Evolutionary conservation across 371 early-diverging fungal genomes (phyloP), one percentile per base, ranked within the genome.

Genomic region (Mortierella sp.): DNA sequence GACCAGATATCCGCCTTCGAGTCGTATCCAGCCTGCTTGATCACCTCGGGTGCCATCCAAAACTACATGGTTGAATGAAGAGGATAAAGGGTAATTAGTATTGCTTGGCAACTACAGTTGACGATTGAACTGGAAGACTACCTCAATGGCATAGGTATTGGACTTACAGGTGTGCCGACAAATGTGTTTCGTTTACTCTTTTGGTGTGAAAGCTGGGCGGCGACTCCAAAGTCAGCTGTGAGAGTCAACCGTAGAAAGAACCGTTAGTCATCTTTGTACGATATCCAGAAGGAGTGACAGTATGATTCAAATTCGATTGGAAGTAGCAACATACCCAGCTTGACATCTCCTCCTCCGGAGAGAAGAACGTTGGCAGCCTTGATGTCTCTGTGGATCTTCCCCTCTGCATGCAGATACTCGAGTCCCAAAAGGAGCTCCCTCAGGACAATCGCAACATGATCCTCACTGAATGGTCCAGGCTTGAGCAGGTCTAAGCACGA

Each of bases 11-110:
- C 99, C 1, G 98, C 98, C 88, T 97, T 98, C 77, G 92, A 92
- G 86, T 97, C 96, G 80, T 99, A 99, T 10, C 97, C 98, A 2
- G 96, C 94, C 85, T 97, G 96, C 74, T 93, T 93, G 77, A 99
- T 99, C 1, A 99, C 98, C 89, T 99, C 98, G 10, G 99, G 99
- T 4, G 98, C 99, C 97, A 99, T 98, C 96, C 98, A 98, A 82
- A 95, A 98, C 87, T 92, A 79, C 39, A 53, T 41, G 26, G 8
- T 72, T 39, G 29, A 37, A 52, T 4, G 34, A 61, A 31, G 48
- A 26, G 37, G 66, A 72, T 13, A 39, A 16, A 29, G 26, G 13
- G 24, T 8, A 5, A 13, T 24, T 14, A 24, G 41, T n/a, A n/a
- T 40, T 31, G 40, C 22, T 13, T 61, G 50, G 4, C 39, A 50